phyloP scores from a whole-genome alignment of 2,329 filamentous ascomycete genomes.

The Teratosphaeria pseudoeucalypti region DNA sequence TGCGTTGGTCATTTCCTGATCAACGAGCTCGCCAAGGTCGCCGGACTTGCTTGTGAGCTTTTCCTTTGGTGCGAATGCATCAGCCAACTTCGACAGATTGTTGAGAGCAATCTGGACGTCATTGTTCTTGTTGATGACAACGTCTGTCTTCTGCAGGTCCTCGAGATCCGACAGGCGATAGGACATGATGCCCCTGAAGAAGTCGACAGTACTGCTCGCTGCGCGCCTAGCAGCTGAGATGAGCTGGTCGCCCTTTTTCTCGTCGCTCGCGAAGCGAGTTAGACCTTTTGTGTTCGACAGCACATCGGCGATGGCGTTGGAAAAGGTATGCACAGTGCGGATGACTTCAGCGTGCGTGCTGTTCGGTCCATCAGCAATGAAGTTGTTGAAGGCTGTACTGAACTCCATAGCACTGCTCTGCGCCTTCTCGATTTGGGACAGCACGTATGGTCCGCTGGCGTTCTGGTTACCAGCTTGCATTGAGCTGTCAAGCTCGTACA shows the following conservation, averaged over 20 bases:
- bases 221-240: slow-evolving; percentile 74
- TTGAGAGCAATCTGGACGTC: slow-evolving; percentile 93
- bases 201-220: slow-evolving; percentile 77
- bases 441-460: slow-evolving; percentile 83
- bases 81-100: slow-evolving; percentile 84
- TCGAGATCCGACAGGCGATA: slow-evolving; percentile 89
- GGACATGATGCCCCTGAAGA: slow-evolving; percentile 89
- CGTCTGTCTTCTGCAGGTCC: slow-evolving; percentile 83
- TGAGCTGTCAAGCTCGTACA: slow-evolving; percentile 93
- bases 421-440: slow-evolving; percentile 96
- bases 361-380: slow-evolving; percentile 91
- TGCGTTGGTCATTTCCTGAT: slow-evolving; percentile 82
- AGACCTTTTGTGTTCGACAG: slow-evolving; percentile 95
- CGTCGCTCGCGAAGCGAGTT: slow-evolving; percentile 82
- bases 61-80: slow-evolving; percentile 81
- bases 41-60: slow-evolving; percentile 70
- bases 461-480: slow-evolving; percentile 99
- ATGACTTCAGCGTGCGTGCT: slow-evolving; percentile 85
- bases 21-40: slow-evolving; percentile 86
- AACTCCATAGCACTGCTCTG: slow-evolving; percentile 93
- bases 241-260: slow-evolving; percentile 84
- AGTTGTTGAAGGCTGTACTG: slow-evolving; percentile 95
- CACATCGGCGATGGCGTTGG: slow-evolving; percentile 84
- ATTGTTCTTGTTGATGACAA: slow-evolving; percentile 94
- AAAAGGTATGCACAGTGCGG: slow-evolving; percentile 80